Evolutionary conservation across 2,329 filamentous ascomycete genomes (phyloP), one percentile per base, ranked within the genome.

Genomic region (Domatiomyces globalis): DNA sequence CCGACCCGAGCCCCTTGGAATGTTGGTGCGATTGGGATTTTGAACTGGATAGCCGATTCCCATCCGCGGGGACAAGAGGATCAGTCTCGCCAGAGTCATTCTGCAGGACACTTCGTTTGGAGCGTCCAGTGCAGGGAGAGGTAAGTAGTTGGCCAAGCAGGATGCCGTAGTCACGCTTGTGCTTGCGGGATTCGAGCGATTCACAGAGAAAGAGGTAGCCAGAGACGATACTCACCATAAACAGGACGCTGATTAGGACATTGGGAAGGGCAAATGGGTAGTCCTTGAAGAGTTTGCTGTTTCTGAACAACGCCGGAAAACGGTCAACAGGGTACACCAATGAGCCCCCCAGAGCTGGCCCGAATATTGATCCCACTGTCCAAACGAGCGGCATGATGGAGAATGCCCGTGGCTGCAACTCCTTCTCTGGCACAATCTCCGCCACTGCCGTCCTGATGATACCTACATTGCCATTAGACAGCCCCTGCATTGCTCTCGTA

Each of bases 381-480:
- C 87, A 96, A 1, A 84, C 85, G 15, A 96, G 70, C 3, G 90
- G 90, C 89, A 96, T 95, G 45, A 96, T 74, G 57, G 84, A 88
- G 66, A 96, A 96, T 0, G 92, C 92, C 49, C 81, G 75, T 0
- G 90, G 89, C 63, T 95, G 90, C 5, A 95, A 73, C 63, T 88
- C 84, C 65, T 78, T 87, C 65, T 92, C 81, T 0, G 87, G 85
- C 1, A 95, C 88, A 76, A 95, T 81, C 66, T 95, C 90, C 0
- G 90, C 90, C 1, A 95, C 88, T 71, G 92, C 87, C 15, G 87
- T 94, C 58, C 89, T 73, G 56, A 95, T 83, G 55, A 95, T 95
- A 1, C 92, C 85, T n/a, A 90, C 83, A 63, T 95, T 96, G 50
- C 90, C 92, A 63, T 95, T 95, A 45, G 85, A 82, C 8, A 83